Evolutionary conservation across 2,329 filamentous ascomycete genomes (phyloP), one percentile per base, ranked within the genome.

Genomic region (Fusarium odoratissimum): DNA sequence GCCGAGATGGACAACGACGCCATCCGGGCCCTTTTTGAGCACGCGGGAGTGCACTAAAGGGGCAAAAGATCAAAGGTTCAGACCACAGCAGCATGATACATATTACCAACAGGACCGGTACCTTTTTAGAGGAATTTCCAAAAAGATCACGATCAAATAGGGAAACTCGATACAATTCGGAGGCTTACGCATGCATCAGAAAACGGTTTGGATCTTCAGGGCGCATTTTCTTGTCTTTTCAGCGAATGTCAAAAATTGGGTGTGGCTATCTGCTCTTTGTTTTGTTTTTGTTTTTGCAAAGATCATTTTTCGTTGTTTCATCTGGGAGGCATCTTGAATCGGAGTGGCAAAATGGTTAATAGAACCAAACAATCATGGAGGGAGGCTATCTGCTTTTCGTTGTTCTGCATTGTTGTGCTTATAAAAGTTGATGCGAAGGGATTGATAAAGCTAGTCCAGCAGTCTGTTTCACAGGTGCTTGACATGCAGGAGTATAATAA

Each of bases 21-120:
- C 56, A 79, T 81, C 69, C 74, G 72, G 23, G 64, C 64, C 44
- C 62, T 78, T 17, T 81, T 81, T 65, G 78, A 80, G 62, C 75
- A 77, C 42, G 70, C 73, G 12, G 76, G 75, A 64, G 73, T 78
- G 42, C 76, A 74, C 65, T 77, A 66, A 75, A 64, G 46, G 57
- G 66, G 48, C 11, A 49, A 35, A 54, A 55, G 64, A 67, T 67
- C 30, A 16, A 64, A 63, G 45, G 49, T 57, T 49, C 62, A 66
- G 33, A 67, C 42, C 37, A 56, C 41, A 59, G 52, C 55, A 61
- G 17, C 58, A 63, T 51, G 41, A 41, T 35, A 60, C 33, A 42
- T 45, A 60, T 60, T 59, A 61, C 71, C 62, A 37, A 74, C 62
- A 62, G 70, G 46, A 63, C 57, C 45, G 63, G 61, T 58, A 63